Evolutionary conservation across 495 filamentous ascomycete genomes (phyloP).

Genomic region (Penicillium diatomitis): DNA sequence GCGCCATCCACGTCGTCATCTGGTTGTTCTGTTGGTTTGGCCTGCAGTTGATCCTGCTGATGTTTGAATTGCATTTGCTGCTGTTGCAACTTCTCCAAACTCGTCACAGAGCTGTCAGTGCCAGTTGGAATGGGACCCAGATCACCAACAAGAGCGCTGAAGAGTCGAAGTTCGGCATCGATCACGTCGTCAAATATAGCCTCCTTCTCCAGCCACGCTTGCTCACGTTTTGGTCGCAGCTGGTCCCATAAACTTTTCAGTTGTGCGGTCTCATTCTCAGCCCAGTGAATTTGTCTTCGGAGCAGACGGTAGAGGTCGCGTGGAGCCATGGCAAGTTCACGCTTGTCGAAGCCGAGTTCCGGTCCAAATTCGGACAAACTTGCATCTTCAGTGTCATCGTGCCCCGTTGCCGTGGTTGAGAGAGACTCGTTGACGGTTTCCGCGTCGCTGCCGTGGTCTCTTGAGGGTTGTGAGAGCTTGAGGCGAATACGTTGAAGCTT

Average conservation of each 20-base stretch:
- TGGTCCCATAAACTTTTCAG: constrained; percentile 55
- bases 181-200: constrained; percentile 49
- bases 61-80: constrained; percentile 17
- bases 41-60: constrained; percentile 17
- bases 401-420: constrained; percentile 30
- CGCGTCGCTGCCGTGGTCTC: constrained; percentile 34
- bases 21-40: constrained; percentile 7
- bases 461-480: constrained; percentile 45
- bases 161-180: constrained; percentile 44
- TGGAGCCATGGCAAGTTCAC: constrained; percentile 62
- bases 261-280: constrained; percentile 56
- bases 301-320: constrained; percentile 64
- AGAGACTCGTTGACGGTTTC: constrained; percentile 44
- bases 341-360: constrained; percentile 50
- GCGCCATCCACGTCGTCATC: constrained; percentile 8
- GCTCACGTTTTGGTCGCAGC: constrained; percentile 56
- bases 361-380: constrained; percentile 32
- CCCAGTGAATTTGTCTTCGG: constrained; percentile 73
- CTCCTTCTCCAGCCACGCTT: constrained; percentile 84
- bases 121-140: constrained; percentile 7
- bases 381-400: constrained; percentile 37
- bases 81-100: constrained; percentile 19
- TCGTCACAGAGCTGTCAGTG: constrained; percentile 12
- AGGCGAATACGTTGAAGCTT: constrained; percentile 59
- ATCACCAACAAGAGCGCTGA: constrained; percentile 25